Conservation (phyloP, 225 moss, liverwort and hornwort species). For the Climacium dendroides region DNA sequence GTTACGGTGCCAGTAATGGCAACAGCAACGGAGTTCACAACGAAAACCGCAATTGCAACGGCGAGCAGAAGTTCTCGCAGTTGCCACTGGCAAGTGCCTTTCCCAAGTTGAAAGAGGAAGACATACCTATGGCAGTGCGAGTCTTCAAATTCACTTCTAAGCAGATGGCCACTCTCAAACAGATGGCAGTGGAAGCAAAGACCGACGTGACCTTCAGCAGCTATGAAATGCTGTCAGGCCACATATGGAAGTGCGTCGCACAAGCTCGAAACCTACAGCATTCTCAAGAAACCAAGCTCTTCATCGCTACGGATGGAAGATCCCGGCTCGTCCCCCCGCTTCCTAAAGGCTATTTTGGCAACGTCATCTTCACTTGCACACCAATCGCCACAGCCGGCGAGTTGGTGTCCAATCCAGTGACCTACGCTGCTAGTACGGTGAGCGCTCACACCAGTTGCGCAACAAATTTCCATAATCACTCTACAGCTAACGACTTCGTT, state of each 20-base stretch:
- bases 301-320: slow-evolving; percentile 86
- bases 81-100: background rate
- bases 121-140: slow-evolving; percentile 51
- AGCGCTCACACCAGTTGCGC: background rate
- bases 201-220: slow-evolving; percentile 57
- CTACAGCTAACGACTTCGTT: background rate
- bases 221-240: slow-evolving; percentile 90
- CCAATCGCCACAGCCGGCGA: slow-evolving; percentile 64
- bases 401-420: slow-evolving; percentile 44
- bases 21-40: background rate
- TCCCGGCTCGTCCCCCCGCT: slow-evolving; percentile 60
- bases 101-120: background rate
- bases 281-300: slow-evolving; percentile 62
- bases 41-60: background rate
- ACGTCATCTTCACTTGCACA: slow-evolving; percentile 89
- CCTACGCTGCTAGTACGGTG: slow-evolving; percentile 48
- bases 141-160: slow-evolving; percentile 49
- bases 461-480: too few species aligned
- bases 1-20: background rate
- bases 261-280: slow-evolving; percentile 35
- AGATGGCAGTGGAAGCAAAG: slow-evolving; percentile 33
- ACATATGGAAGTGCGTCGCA: slow-evolving; percentile 83
- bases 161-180: slow-evolving; percentile 49
- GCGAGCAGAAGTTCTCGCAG: background rate
- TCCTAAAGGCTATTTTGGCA: slow-evolving; percentile 85